Evolutionary conservation across 768 basidiomycete species (phyloP), one percentile per base, ranked within the genome.

Genomic region (Phallus indusiatus): DNA sequence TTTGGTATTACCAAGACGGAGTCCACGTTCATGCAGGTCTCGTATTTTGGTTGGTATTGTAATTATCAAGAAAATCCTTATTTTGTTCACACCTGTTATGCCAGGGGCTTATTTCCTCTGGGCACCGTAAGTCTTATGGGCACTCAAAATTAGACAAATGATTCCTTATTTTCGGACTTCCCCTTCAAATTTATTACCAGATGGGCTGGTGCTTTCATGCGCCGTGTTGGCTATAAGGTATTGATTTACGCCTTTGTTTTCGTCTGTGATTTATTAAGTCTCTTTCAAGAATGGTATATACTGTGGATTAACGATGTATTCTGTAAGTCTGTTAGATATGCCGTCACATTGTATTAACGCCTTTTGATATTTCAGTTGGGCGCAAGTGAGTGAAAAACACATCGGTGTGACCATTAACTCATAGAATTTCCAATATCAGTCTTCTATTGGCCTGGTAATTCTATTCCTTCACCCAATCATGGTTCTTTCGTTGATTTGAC

Each of bases 11-110:
- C 74, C 42, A 86, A 84, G 68, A 75, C 84, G 24, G 81, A 87
- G 70, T 87, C 85, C 56, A 86, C 88, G 6, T 75, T 88, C 62
- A 76, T 90, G 58, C 87, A 89, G 64, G 74, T 88, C 21, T 85
- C 86, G 5, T 88, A 87, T 67, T 86, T 85, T 65, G 60, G 78
- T 80, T 60, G 64, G 76, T 63, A 18, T 7, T 1, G 4, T 37
- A 21, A n/a, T n/a, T 53, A 37, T 21, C 7, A 16, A 12, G 36
- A n/a, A 47, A 42, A 12, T n/a, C 24, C 17, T 33, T 36, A 17
- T 37, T 55, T 51, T 7, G 34, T n/a, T 64, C 16, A 35, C 34
- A 28, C 42, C 42, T 47, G 1, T 18, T 22, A 47, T 50, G 33
- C 47, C 78, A 78, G 83, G 84, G 16, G 84, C 83, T 20, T 85